Base-by-base conservation (phyloP, 2,329 filamentous ascomycete genomes). In the Xylaria sp. region DNA sequence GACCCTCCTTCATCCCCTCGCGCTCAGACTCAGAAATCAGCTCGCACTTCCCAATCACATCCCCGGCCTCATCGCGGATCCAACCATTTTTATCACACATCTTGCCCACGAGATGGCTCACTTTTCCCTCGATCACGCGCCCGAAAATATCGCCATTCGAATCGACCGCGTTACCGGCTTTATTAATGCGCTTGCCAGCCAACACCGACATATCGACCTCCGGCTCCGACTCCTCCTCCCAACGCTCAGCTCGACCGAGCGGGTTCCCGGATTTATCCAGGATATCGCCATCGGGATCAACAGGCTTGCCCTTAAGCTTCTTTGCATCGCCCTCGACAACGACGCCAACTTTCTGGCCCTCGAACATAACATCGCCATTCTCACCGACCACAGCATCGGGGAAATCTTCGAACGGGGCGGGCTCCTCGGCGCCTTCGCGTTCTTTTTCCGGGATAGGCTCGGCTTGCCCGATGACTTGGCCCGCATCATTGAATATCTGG, bases 61-160 rank as follows among this genome's bases (percentile, higher is more conserved):
- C 84, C 51, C 88, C 88, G n/a, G 80, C 82, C 71, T 91, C 88
- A 69, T 87, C 88, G 76, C 86, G 84, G 65, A 91, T 82, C 68
- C 89, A 83, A 42, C 88, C 88, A 35, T 89, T 76, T 72, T 85
- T 88, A 71, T 91, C 86, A 68, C 86, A 85, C 81, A 88, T 87
- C 68, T 83, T 84, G 34, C 88, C 88, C 8, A 84, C 75, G 48
- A 91, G 80, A 57, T 82, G 79, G 72, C 83, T 82, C 42, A 83
- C 69, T 61, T 87, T 83, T 11, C 88, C 88, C 69, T 90, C 86
- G 18, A 90, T 73, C 1, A 91, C 80, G 46, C 85, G 83, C 42
- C 85, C 88, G 62, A 83, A 85, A 63, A 86, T 83, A 50, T 76
- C 72, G 0, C 83, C 83, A 49, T 74, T 72, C 2, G 72, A 73